Base-by-base conservation (phyloP, 208 protist genomes). In the Leishmania lainsoni region DNA sequence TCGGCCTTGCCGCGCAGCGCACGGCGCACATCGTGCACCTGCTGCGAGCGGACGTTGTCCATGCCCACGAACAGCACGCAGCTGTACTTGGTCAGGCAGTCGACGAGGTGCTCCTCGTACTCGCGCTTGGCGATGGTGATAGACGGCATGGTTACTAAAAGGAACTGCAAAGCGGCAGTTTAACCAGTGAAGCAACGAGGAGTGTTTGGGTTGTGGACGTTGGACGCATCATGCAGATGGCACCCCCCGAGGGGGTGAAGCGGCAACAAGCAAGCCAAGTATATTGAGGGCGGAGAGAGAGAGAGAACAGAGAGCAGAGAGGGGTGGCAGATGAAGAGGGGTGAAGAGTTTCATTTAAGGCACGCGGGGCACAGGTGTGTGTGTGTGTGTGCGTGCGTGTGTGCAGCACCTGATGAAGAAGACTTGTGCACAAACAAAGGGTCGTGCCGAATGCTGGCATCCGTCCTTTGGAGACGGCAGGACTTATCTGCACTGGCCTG, bases 31-130 rank as follows among this genome's bases (percentile, higher is more conserved):
- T 98, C 86, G 83, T 99, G 95, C 77, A 99, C 89, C 94, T 99
- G 98, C 84, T 96, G 94, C 75, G 99, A 99, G 80, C 98, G 96
- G 51, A 99, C 99, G 87, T 99, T 99, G 92, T 99, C 98, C 78
- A 96, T 92, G 65, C 89, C 78, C 42, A 99, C 98, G 76, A 99
- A 88, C 76, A 99, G 88, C 65, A 99, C 95, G 59, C 94, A 90
- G 84, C 88, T 94, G 96, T 99, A 99, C 82, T 98, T 93, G 75
- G 88, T 90, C 78, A 99, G 90, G 86, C 95, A 93, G 26, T 91
- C 81, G 72, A 94, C 90, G 58, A 99, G 89, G 80, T 94, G 96
- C 59, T 94, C 94, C 81, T 99, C 95, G 88, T 99, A 99, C 32
- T 82, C 90, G 75, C 78, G 71, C 91, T 97, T 96, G 51, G 86